Base-by-base conservation (phyloP, 2,329 filamentous ascomycete species). In the Penicillium sp. region DNA sequence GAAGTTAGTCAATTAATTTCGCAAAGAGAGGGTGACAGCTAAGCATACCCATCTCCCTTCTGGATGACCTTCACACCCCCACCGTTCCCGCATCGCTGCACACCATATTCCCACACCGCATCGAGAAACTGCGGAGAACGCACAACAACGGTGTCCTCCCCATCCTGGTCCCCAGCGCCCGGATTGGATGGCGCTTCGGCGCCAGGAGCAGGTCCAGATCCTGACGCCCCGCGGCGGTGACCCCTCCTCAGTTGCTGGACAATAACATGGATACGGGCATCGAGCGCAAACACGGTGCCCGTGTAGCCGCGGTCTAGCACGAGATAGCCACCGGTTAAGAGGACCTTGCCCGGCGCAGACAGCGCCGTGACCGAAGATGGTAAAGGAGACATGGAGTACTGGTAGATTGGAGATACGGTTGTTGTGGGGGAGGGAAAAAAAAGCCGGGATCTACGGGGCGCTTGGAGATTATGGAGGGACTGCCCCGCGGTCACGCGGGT, bases 291-390 rank as follows among this genome's bases (percentile, higher is more conserved):
- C 4, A 84, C 81, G 17, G 82, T 74, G 32, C 84, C 91, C 3
- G 86, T 93, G 70, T 96, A 89, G 53, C 79, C 76, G 53, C 87
- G 82, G 73, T 97, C 91, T 40, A 98, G 83, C 21, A 96, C 91
- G 40, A 97, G 82, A 71, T 97, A 98, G 54, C 93, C 93, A 56
- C 93, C 93, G 4, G 91, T 88, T 47, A 97, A 80, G 57, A 98
- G 80, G 53, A 98, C 93, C 75, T 98, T 98, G 60, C 93, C 93
- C 17, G 93, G 93, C 21, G 93, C 91, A 55, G 93, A 97, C 57
- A 95, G 81, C 64, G 83, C 84, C 43, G 72, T 69, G 48, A 62
- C 56, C 4, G 60, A 56, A 31, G 59, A 56, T 34, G 63, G 56
- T 53, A 48, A 45, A 26, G 53, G 49, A 38, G 53, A 51, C 56